Evolutionary conservation across 1,139 yeast species (phyloP), one percentile per base, ranked within the genome.

Genomic region (Pichia cactophila): DNA sequence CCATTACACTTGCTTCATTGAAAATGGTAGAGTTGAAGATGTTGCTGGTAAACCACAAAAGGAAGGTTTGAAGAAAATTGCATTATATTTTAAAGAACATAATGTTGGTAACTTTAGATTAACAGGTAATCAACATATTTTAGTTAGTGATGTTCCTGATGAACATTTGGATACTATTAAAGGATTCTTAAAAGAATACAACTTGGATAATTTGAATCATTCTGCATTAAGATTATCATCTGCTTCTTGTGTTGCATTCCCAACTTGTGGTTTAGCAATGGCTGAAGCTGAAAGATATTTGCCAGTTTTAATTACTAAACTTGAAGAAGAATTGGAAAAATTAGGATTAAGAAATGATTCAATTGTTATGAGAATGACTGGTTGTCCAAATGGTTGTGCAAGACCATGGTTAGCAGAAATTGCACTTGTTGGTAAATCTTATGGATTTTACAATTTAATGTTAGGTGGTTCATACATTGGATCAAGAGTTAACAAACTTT

Each of bases 321-420:
- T 92, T 54, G 98, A 92, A 69, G 79, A 73, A 14, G 81, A 89
- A 8, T 74, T 92, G 55, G 97, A 90, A 68, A 96, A 89, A 61
- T 82, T 82, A 57, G 98, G 98, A 7, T 77, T 92, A 60, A 85
- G 96, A 66, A 96, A 89, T 64, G 97, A 92, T 67, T 83, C 96
- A 8, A 78, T 92, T 58, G 96, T 89, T 33, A 86, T 92, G 96
- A 82, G 98, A 72, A 90, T 92, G 97, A 89, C 97, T 42, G 98
- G 98, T 55, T 92, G 98, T 77, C 97, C 97, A 51, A 92, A 92
- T 67, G 98, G 97, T 58, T 92, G 98, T 75, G 92, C 98, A 29
- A 82, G 98, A 68, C 97, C 97, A 26, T 92, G 97, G 97, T 72
- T 92, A 49, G 97, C 97, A 3, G 98, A 92, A 69, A 81, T 92